Base-by-base conservation (phyloP, 2,329 filamentous ascomycete species). In the Monilinia fructigena region DNA sequence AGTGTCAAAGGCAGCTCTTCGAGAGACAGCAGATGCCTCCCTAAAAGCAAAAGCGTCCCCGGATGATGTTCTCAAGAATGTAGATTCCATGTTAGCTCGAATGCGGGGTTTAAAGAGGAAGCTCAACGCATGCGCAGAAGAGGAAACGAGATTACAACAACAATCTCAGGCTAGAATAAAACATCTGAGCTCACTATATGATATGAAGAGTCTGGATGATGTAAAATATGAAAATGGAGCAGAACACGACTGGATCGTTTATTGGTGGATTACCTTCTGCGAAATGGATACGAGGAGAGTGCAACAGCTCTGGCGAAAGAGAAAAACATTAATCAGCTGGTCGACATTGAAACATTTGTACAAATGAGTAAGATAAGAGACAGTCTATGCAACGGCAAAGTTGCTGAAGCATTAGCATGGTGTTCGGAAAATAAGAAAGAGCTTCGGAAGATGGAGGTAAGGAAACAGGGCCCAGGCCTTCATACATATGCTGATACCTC, bases 171-270 rank as follows among this genome's bases (percentile, higher is more conserved):
- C 91, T 69, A 86, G 95, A 42, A 87, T 96, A 67, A 81, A 85
- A 35, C 93, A 99, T 78, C 82, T 99, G 45, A 86, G 91, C 71
- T 87, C 93, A 72, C 82, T 99, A 5, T 92, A 95, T 77, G 79
- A 84, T 55, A 91, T 98, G 73, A 85, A 89, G 66, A 91, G 87
- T 68, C 82, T 97, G 68, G 90, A 92, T 63, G 95, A 99, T 76
- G 92, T 96, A 72, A 92, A 92, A 75, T 99, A 98, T 79, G 94
- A 98, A 75, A 86, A 66, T 99, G 95, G 95, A 92, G 90, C 68
- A 86, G 91, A 65, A 86, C 86, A 50, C 83, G 95, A 28, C 82
- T 99, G 55, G 90, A 97, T 78, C 83, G 95, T 23, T 80, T 98
- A 67, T 79, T 99, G 58, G 91, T 96, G n/a, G 95, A 99, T 76